These are phyloP conservation scores for Aspergillus sp. DNA, from an alignment of 2,329 filamentous ascomycete species.

Conservation along the genomic window DNA sequence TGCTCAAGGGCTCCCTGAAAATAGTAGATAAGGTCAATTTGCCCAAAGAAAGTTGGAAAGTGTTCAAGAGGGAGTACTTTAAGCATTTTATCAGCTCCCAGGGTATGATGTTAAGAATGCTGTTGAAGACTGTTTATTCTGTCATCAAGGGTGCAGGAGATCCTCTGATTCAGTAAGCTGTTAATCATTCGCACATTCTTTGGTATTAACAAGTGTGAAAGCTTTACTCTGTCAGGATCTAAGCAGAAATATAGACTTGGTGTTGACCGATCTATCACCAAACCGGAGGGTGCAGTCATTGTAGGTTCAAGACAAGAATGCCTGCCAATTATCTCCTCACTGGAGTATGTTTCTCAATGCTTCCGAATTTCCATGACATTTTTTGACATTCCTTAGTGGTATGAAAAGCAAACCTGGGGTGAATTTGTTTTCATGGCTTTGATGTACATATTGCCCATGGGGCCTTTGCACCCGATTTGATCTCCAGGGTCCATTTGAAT, in stretches of 20 bases:
- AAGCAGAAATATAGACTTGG: constrained; percentile 2
- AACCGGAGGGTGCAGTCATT: not conserved
- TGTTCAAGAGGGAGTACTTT: not conserved
- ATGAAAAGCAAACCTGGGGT: constrained; percentile 6
- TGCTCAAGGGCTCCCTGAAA: not conserved
- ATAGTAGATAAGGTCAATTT: not conserved
- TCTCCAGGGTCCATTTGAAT: constrained; percentile 2
- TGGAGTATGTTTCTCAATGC: not conserved
- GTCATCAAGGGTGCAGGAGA: not conserved
- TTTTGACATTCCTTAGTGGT: constrained; percentile 6
- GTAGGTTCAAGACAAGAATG: not conserved
- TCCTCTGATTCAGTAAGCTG: constrained; percentile 1
- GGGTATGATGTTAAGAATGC: not conserved
- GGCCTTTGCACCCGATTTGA: not conserved
- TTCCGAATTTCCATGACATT: not conserved
- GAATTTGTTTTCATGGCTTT: constrained; percentile 5
- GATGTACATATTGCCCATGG: constrained; percentile 5
- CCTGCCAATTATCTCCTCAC: constrained; percentile 4
- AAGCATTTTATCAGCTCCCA: not conserved
- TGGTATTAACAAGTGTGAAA: not conserved
- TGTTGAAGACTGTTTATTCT: constrained; percentile 1
- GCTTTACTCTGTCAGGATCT: not conserved
- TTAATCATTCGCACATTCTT: not conserved
- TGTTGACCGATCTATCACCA: not conserved
- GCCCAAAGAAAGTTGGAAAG: constrained; percentile 3